These are phyloP conservation scores for Ogataea nakhonphanomensis DNA, from an alignment of 805 yeast genomes.

Conservation along the genomic window DNA sequence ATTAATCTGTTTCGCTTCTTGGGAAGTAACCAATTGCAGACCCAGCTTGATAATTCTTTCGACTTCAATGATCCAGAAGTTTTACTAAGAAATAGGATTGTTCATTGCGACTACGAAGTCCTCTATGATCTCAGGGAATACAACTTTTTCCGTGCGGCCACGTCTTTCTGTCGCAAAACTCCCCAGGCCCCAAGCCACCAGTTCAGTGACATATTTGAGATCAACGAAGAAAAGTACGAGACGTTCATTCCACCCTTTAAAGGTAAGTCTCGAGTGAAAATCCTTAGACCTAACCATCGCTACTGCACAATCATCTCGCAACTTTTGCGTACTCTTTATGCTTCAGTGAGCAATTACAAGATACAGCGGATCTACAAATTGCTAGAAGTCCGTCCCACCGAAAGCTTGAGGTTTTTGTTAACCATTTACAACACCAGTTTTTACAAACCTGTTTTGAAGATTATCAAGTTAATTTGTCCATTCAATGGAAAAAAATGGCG, in stretches of 20 bases:
- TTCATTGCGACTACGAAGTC: slow-evolving; percentile 32
- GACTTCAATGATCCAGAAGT: slow-evolving; percentile 28
- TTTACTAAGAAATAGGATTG: slow-evolving; percentile 27
- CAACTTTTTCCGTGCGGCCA: slow-evolving; percentile 24
- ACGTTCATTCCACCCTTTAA: slow-evolving; percentile 29
- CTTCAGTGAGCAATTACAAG: slow-evolving; percentile 55
- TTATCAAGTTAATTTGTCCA: slow-evolving; percentile 77
- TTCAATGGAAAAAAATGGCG: slow-evolving; percentile 95
- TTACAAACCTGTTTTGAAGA: slow-evolving; percentile 67
- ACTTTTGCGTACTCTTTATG: slow-evolving; percentile 52
- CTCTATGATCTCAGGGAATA: slow-evolving; percentile 27
- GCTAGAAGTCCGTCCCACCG: slow-evolving; percentile 62
- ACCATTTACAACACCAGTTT: slow-evolving; percentile 59
- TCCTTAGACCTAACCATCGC: slow-evolving; percentile 31
- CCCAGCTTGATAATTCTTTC: slow-evolving; percentile 24
- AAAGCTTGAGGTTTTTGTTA: slow-evolving; percentile 52
- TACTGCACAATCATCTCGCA: slow-evolving; percentile 49
- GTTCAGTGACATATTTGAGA: slow-evolving; percentile 19
- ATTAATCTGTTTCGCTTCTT: slow-evolving; percentile 34
- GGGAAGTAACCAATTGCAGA: slow-evolving; percentile 28
- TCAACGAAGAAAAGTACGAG: slow-evolving; percentile 10
- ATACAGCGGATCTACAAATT: slow-evolving; percentile 70
- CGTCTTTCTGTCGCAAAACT: slow-evolving; percentile 12
- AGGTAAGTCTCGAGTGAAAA: slow-evolving; percentile 24
- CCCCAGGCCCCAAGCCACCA: slow-evolving; percentile 10